Evolutionary conservation across 345 rosid species (phyloP).

Genomic region (Lepidium aucheri): DNA sequence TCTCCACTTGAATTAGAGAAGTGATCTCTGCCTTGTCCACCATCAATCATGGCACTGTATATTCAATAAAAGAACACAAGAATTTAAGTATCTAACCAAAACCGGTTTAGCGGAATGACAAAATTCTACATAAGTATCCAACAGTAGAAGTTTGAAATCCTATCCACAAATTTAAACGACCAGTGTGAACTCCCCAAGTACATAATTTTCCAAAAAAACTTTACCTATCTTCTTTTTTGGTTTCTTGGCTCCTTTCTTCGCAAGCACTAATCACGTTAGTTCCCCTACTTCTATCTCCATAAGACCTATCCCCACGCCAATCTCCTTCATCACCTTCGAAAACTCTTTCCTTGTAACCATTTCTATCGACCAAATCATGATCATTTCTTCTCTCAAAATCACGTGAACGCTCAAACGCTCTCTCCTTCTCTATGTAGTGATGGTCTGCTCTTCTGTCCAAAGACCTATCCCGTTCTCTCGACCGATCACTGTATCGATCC

Average conservation of each 20-base stretch:
- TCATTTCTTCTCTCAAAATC: slow-evolving; percentile 41
- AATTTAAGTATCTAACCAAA: neutral
- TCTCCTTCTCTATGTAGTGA: slow-evolving; percentile 34
- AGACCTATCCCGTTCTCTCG: slow-evolving; percentile 52
- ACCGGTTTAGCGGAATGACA: no score
- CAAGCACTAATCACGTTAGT: slow-evolving; percentile 28
- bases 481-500: slow-evolving; percentile 44
- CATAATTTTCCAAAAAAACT: no score
- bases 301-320: slow-evolving; percentile 30
- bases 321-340: slow-evolving; percentile 33
- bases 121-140: neutral
- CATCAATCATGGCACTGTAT: slow-evolving; percentile 41
- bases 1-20: slow-evolving; percentile 47
- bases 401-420: slow-evolving; percentile 34
- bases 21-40: slow-evolving; percentile 34
- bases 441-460: slow-evolving; percentile 40
- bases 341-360: slow-evolving; percentile 36
- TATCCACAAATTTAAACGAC: neutral
- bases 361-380: slow-evolving; percentile 33
- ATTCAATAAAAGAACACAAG: neutral
- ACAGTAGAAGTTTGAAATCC: neutral
- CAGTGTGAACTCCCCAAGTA: no score
- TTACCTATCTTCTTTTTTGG: slow-evolving; percentile 53
- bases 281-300: slow-evolving; percentile 33
- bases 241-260: slow-evolving; percentile 31